Conservation (phyloP, 805 yeast species). For the Hagleromyces aurorensis region DNA sequence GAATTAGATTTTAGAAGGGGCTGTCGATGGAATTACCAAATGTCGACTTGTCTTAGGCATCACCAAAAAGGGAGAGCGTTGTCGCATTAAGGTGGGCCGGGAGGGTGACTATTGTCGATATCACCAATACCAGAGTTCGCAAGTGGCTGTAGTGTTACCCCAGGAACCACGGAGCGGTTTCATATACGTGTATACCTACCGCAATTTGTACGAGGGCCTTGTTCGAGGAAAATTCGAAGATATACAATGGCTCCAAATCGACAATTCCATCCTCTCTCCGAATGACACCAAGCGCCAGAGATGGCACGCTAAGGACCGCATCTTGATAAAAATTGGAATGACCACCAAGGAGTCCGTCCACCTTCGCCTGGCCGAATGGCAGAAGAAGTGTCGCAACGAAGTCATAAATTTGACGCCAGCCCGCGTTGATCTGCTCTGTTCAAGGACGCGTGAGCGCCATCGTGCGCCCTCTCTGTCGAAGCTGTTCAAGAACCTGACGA, state of each 20-base stretch:
- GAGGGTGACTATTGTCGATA: slow-evolving; percentile 14
- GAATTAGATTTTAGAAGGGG: too few relatives aligned
- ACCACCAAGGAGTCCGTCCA: slow-evolving; percentile 21
- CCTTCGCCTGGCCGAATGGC: slow-evolving; percentile 26
- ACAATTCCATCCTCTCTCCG: slow-evolving; percentile 14
- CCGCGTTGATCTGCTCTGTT: slow-evolving; percentile 7
- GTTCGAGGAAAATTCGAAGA: slow-evolving; percentile 2
- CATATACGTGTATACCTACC: slow-evolving; percentile 25
- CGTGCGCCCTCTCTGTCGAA: slow-evolving; percentile 3
- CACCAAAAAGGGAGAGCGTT: slow-evolving; percentile 17
- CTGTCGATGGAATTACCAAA: too few relatives aligned
- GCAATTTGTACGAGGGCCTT: slow-evolving; percentile 14
- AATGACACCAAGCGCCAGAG: slow-evolving; percentile 3
- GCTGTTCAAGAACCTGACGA: slow-evolving; percentile 9
- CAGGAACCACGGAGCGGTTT: slow-evolving; percentile 13
- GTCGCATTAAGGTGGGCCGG: slow-evolving; percentile 10
- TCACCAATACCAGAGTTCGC: slow-evolving; percentile 14
- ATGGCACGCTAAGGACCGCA: slow-evolving; percentile 16
- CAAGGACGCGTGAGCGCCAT: background rate
- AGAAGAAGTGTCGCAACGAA: slow-evolving; percentile 20
- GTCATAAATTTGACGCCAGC: slow-evolving; percentile 23
- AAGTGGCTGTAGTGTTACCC: slow-evolving; percentile 1
- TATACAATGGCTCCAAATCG: slow-evolving; percentile 17
- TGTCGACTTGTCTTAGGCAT: slow-evolving; percentile 22
- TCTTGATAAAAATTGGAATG: slow-evolving; percentile 29